Evolutionary conservation across 2,329 filamentous ascomycete genomes (phyloP).

Genomic region (Ophiostoma ips): DNA sequence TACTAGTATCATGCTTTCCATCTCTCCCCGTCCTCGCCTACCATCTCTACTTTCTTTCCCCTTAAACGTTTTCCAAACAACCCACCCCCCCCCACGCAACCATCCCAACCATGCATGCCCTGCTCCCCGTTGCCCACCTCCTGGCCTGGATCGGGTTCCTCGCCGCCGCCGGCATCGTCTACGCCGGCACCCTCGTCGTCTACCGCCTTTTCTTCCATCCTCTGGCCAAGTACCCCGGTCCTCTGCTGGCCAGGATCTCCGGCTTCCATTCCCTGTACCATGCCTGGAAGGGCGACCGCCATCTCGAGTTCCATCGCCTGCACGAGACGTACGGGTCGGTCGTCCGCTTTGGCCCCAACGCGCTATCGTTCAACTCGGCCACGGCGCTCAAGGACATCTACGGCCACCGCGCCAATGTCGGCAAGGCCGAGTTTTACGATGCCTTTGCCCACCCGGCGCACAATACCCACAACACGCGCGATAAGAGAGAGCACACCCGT

Average conservation of each 20-base stretch:
- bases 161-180: not conserved
- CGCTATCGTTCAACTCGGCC: slow-evolving; percentile 61
- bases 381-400: slow-evolving; percentile 54
- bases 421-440: slow-evolving; percentile 60
- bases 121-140: not conserved
- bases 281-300: slow-evolving; percentile 59
- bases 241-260: slow-evolving; percentile 48
- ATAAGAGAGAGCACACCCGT: slow-evolving; percentile 53
- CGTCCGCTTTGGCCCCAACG: slow-evolving; percentile 69
- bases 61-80: not conserved
- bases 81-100: no score
- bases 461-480: slow-evolving; percentile 60
- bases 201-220: slow-evolving; percentile 52
- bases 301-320: slow-evolving; percentile 56
- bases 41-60: not conserved
- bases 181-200: slow-evolving; percentile 23
- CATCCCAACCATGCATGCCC: not conserved
- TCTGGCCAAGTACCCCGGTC: slow-evolving; percentile 50
- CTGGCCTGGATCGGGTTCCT: not conserved
- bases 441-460: slow-evolving; percentile 56
- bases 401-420: slow-evolving; percentile 47
- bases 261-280: slow-evolving; percentile 56
- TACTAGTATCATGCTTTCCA: no score
- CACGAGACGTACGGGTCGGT: slow-evolving; percentile 58
- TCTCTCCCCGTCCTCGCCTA: no score